phyloP scores from a whole-genome alignment of 2,329 filamentous ascomycete species.

The Xylariaceae sp. region DNA sequence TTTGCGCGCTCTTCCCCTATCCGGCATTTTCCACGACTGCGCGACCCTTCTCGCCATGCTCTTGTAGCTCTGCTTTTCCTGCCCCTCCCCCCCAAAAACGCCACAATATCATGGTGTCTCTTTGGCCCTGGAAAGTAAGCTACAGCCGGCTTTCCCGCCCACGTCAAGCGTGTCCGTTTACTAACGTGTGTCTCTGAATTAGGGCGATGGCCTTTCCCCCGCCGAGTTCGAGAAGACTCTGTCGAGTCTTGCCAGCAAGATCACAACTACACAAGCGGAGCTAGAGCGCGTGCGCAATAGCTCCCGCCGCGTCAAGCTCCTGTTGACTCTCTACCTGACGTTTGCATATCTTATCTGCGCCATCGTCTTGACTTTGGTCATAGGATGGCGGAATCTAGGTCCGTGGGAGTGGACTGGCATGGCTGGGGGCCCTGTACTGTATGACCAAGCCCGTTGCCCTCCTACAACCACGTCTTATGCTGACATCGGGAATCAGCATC shows the following conservation, averaged over 20 bases:
- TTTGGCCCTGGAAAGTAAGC: slow-evolving; percentile 78
- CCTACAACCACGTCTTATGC: background rate
- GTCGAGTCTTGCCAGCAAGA: slow-evolving; percentile 74
- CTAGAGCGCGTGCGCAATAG: slow-evolving; percentile 69
- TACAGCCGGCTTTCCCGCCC: background rate
- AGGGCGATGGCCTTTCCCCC: slow-evolving; percentile 76
- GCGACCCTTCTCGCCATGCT: slow-evolving; percentile 20
- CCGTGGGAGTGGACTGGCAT: slow-evolving; percentile 72
- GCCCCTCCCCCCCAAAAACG: background rate
- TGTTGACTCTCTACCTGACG: slow-evolving; percentile 84
- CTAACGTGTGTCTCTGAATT: background rate
- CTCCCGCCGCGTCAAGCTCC: slow-evolving; percentile 71
- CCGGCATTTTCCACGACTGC: background rate
- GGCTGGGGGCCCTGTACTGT: slow-evolving; percentile 72
- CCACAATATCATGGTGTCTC: slow-evolving; percentile 60
- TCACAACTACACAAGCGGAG: slow-evolving; percentile 64
- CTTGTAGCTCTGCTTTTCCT: slow-evolving; percentile 12
- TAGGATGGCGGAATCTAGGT: slow-evolving; percentile 76
- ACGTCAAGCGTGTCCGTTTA: background rate
- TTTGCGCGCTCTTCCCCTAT: background rate
- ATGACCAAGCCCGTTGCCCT: slow-evolving; percentile 29
- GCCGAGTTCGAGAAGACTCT: slow-evolving; percentile 91
- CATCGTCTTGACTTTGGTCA: slow-evolving; percentile 75
- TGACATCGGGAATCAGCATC: slow-evolving; percentile 52
- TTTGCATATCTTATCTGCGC: slow-evolving; percentile 86